Conservation (phyloP, 768 basidiomycete species). For the Tricholoma sp. region DNA sequence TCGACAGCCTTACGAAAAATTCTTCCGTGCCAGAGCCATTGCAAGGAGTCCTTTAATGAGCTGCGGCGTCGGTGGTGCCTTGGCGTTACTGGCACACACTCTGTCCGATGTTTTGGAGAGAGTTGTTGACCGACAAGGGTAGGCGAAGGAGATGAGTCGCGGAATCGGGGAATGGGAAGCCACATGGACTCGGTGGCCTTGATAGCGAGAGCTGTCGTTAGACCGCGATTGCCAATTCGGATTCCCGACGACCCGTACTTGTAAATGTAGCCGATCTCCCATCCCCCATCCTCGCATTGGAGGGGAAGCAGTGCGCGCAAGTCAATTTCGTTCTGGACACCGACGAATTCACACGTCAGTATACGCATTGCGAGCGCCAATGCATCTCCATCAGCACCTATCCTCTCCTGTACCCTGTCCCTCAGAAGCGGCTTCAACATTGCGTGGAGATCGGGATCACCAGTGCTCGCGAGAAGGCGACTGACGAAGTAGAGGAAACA, state of each 20-base stretch:
- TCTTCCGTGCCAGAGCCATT: constrained; percentile 23
- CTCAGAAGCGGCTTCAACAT: constrained; percentile 35
- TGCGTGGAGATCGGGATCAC: constrained; percentile 30
- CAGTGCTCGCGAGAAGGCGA: constrained; percentile 34
- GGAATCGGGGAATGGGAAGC: background rate
- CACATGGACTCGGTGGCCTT: constrained; percentile 37
- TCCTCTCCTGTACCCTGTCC: constrained; percentile 43
- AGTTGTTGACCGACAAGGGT: constrained; percentile 8
- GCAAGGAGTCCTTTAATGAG: constrained; percentile 22
- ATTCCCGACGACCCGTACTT: constrained; percentile 45
- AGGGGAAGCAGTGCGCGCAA: constrained; percentile 37
- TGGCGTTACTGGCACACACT: background rate
- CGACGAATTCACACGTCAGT: constrained; percentile 36
- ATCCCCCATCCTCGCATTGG: constrained; percentile 53
- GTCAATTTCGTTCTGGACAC: constrained; percentile 39
- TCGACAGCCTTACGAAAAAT: constrained; percentile 16
- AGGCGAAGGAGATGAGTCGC: constrained; percentile 11
- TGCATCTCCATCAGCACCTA: constrained; percentile 45
- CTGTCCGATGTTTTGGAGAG: constrained; percentile 3
- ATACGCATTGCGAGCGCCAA: constrained; percentile 57
- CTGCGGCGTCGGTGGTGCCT: constrained; percentile 19
- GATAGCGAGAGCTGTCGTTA: constrained; percentile 50
- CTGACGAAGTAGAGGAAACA: constrained; percentile 48
- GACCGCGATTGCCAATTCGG: constrained; percentile 48
- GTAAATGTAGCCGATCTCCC: constrained; percentile 53